Percentiles rank a stretch among this genome's conserved stretches.
Conservation (phyloP, 2,329 filamentous ascomycete genomes). For the Thyridium curvatum region DNA sequence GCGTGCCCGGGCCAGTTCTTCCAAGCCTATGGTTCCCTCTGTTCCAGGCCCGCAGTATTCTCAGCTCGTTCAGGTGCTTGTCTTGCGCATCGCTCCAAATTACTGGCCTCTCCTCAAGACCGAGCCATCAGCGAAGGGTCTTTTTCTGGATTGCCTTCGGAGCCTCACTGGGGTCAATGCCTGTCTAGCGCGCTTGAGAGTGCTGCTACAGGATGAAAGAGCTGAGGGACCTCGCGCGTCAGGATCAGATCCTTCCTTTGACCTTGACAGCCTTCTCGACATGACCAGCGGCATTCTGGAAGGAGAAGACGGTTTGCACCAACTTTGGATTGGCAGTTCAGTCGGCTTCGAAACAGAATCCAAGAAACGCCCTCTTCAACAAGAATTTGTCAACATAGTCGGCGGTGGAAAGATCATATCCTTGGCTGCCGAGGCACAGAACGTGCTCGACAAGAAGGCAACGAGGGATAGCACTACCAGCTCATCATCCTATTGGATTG, state of each 20-base stretch:
- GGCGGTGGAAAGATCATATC: conserved; percentile 44
- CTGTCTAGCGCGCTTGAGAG: conserved; percentile 62
- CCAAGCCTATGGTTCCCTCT: too few relatives aligned
- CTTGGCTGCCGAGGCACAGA: conserved; percentile 48
- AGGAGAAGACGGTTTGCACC: conserved; percentile 24
- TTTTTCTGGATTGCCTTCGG: conserved; percentile 59
- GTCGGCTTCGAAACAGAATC: conserved; percentile 6
- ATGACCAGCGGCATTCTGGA: conserved; percentile 35
- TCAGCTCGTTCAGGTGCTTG: conserved; percentile 68
- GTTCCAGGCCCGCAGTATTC: conserved; percentile 60
- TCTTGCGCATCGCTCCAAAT: conserved; percentile 69
- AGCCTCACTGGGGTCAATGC: conserved; percentile 75
- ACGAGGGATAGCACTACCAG: too few relatives aligned
- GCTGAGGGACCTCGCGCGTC: conserved; percentile 30
- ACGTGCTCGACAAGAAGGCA: conserved; percentile 34
- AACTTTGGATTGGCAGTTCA: conserved; percentile 29
- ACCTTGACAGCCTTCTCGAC: conserved; percentile 36
- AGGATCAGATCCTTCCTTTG: conserved; percentile 34
- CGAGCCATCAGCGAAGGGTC: conserved; percentile 21
- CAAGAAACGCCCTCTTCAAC: conserved; percentile 26
- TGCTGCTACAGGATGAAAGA: conserved; percentile 42
- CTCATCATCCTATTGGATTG: conserved; percentile 65
- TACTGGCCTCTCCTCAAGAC: conserved; percentile 67
- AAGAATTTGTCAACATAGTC: conserved; percentile 39
- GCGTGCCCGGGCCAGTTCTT: too few relatives aligned